Evolutionary conservation across 192 early-diverging fungal species (phyloP), one percentile per base, ranked within the genome.

Genomic region (Powellomyces hirtus): DNA sequence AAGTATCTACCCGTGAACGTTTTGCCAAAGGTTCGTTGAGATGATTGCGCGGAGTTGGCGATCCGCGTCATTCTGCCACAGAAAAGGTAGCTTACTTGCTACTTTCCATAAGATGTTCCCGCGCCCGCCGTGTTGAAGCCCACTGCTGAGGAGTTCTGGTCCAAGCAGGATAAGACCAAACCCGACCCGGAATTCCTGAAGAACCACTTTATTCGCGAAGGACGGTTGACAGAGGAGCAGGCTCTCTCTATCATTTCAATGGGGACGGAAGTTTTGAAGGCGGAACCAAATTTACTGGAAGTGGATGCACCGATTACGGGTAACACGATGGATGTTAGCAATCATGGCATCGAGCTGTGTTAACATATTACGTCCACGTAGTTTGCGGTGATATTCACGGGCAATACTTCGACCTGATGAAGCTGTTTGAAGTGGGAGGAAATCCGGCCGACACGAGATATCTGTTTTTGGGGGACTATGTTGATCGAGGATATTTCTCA

Each of bases 321-420:
- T 92, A 76, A 11, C n/a, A n/a, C n/a, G n/a, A n/a, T 44, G 46
- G n/a, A n/a, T n/a, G n/a, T n/a, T n/a, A n/a, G n/a, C n/a, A n/a
- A n/a, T n/a, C n/a, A n/a, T n/a, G n/a, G n/a, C n/a, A n/a, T n/a
- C n/a, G n/a, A n/a, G n/a, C n/a, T n/a, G n/a, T n/a, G n/a, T n/a
- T n/a, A n/a, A n/a, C n/a, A n/a, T n/a, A n/a, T n/a, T n/a, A n/a
- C n/a, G n/a, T n/a, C n/a, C n/a, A n/a, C n/a, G 57, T 56, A 92
- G 93, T 98, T 5, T 97, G 94, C 75, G 96, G 96, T 44, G 96
- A 98, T 77, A 90, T 98, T 64, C 96, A 98, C 75, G 96, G 96
- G n/a, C 96, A 98, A 70, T 98, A 89, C 72, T 98, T 89, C 74
- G 96, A 98, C 77, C 77, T 98, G 71, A 92, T 98, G 92, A 97